phyloP scores from a whole-genome alignment of 495 filamentous ascomycete genomes.

The Stereocaulon alpinum region DNA sequence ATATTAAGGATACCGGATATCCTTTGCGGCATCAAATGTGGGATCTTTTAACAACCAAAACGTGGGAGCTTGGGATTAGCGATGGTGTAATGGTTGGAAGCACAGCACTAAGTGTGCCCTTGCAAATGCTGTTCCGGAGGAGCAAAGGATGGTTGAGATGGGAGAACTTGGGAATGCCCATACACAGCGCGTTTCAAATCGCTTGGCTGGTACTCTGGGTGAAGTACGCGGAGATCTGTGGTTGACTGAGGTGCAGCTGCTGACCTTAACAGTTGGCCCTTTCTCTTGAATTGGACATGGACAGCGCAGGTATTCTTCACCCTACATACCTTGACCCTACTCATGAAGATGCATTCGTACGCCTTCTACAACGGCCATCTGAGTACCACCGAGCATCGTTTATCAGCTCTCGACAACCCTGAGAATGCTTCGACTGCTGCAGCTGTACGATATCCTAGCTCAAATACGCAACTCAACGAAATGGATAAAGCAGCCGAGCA shows the following conservation, averaged over 20 bases:
- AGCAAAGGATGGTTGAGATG: conserved; percentile 54
- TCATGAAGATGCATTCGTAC: conserved; percentile 99
- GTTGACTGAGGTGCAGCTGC: conserved; percentile 7
- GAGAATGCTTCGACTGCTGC: conserved; percentile 55
- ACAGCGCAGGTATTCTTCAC: conserved; percentile 94
- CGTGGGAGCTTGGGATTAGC: conserved; percentile 75
- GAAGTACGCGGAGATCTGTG: conserved; percentile 37
- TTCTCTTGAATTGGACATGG: conserved; percentile 81
- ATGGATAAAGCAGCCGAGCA: conserved; percentile 28
- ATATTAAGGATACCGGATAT: conserved; percentile 87
- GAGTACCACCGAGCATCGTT: conserved; percentile 68
- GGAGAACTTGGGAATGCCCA: conserved; percentile 59
- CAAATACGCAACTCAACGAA: conserved; percentile 32
- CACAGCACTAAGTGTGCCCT: conserved; percentile 58
- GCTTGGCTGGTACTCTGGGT: conserved; percentile 79
- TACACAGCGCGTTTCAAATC: conserved; percentile 75
- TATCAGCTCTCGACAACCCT: conserved; percentile 70
- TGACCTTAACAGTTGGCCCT: conserved; percentile 55
- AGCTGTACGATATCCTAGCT: conserved; percentile 66
- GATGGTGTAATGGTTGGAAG: conserved; percentile 75
- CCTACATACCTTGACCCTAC: conserved; percentile 75
- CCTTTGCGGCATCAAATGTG: conserved; percentile 77
- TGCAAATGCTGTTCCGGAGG: conserved; percentile 57
- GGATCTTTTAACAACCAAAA: conserved; percentile 72
- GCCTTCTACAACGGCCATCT: conserved; percentile 97